Conservation (phyloP, 495 filamentous ascomycete species). For the Trichocladium uniseriatum region DNA sequence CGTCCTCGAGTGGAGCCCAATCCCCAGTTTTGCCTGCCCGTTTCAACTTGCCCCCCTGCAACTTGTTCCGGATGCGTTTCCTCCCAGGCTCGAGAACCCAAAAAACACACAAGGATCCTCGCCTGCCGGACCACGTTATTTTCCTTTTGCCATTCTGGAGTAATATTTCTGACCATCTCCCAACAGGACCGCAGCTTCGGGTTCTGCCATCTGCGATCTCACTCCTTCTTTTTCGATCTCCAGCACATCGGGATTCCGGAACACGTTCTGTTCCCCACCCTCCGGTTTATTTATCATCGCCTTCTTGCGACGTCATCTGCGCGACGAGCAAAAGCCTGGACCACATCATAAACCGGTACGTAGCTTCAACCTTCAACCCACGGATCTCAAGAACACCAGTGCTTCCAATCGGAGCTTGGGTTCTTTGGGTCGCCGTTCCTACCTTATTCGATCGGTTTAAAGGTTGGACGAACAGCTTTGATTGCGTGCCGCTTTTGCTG, state of each 20-base stretch:
- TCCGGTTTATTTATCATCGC: not conserved
- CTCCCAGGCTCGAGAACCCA: constrained; percentile 1
- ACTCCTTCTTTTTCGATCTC: not conserved
- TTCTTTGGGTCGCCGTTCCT: too few species aligned
- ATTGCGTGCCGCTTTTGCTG: too few species aligned
- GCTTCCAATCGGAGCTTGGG: not conserved
- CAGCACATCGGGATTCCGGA: not conserved
- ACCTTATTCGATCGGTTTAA: too few species aligned
- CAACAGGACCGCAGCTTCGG: not conserved
- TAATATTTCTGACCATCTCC: constrained; percentile 14
- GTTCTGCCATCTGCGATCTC: not conserved
- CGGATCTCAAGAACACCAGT: constrained; percentile 15
- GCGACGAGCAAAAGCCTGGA: not conserved
- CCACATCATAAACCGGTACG: constrained; percentile 12
- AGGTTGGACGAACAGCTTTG: not conserved
- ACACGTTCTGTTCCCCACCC: not conserved
- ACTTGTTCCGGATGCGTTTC: constrained; percentile 4
- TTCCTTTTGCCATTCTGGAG: constrained; percentile 16
- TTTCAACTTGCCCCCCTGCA: constrained; percentile 21
- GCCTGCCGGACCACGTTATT: constrained; percentile 25
- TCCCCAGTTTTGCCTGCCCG: constrained; percentile 10
- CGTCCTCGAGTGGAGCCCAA: not conserved
- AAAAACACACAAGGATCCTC: constrained; percentile 16
- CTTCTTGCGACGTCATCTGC: not conserved
- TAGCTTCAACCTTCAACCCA: constrained; percentile 5